Evolutionary conservation across 1,284 basidiomycete genomes (phyloP), one percentile per base, ranked within the genome.

Genomic region (Rhodofomes roseus): DNA sequence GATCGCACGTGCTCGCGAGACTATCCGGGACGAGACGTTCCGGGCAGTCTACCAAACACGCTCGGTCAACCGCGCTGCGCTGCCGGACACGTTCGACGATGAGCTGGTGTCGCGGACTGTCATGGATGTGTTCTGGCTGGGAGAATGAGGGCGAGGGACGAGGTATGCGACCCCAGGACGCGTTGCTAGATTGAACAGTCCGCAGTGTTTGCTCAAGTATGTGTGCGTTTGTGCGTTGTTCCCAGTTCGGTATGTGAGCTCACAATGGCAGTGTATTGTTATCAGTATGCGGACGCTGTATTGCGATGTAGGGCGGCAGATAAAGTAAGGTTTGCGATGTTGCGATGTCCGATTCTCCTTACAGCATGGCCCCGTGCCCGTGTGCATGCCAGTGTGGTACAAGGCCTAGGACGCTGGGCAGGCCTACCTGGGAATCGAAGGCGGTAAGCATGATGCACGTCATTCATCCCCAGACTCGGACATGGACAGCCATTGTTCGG

Each of bases 1-100:
- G 50, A 57, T 68, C 23, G 64, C 55, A 29, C 62, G 64, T 22
- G 67, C 67, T 31, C 60, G 67, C 34, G 67, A 68, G 63, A 58
- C 55, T 55, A 60, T 68, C 16, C 52, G 65, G 16, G 64, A 63
- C 34, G 64, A 67, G 59, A 65, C 63, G 56, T 68, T 59, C 53
- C 58, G 63, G n/a, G 46, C 48, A 18, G 51, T 53, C 44, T 61
- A 63, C 58, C 62, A 63, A 44, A 60, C 61, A 12, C 54, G 50
- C 52, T 64, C 62, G 29, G 65, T 63, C 0, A 54, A 56, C 25
- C 56, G 58, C 39, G 64, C 62, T 43, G 41, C 41, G 1, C 53
- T 56, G 4, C 55, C 65, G 20, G 67, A 65, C 37, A 31, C 56
- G 9, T 62, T 54, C 27, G 67, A 68, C 29, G 65, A 66, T 50